These are phyloP conservation scores for Fusarium ramigenum DNA, from an alignment of 2,329 filamentous ascomycete species.

Conservation along the genomic window DNA sequence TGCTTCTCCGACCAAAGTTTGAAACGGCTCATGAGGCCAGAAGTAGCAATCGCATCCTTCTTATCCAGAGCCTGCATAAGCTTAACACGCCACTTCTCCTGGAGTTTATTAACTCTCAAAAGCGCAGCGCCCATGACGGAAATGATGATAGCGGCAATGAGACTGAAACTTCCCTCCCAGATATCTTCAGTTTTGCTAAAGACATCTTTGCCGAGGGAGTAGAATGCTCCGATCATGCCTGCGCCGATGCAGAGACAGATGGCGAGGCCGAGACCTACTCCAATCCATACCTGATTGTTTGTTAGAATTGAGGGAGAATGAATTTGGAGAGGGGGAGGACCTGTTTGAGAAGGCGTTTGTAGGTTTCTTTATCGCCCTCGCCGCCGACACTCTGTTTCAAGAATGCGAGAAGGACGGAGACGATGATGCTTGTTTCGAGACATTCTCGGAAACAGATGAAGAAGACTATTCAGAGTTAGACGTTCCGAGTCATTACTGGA, in stretches of 20 bases:
- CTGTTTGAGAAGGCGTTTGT: background rate
- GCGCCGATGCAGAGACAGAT: background rate
- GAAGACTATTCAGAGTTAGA: background rate
- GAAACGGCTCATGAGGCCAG: background rate
- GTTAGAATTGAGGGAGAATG: background rate
- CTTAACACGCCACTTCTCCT: background rate
- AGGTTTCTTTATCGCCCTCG: background rate
- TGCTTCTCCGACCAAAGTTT: background rate
- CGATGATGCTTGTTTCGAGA: conserved; percentile 1
- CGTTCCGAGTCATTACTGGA: too few relatives aligned
- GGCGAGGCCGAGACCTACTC: background rate
- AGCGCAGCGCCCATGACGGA: background rate
- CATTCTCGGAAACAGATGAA: conserved; percentile 1
- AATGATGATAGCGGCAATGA: background rate
- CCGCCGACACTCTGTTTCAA: background rate
- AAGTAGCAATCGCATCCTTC: background rate
- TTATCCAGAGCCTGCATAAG: background rate
- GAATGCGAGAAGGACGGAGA: background rate
- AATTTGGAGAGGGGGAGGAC: accelerated
- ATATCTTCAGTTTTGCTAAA: background rate
- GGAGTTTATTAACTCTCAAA: background rate
- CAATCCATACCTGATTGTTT: background rate
- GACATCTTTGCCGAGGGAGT: background rate
- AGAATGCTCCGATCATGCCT: background rate
- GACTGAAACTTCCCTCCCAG: background rate